Percentiles rank a stretch among this genome's conserved stretches.
These are phyloP conservation scores for Podospora tetraspora DNA, from an alignment of 495 filamentous ascomycete genomes.

Conservation along the genomic window DNA sequence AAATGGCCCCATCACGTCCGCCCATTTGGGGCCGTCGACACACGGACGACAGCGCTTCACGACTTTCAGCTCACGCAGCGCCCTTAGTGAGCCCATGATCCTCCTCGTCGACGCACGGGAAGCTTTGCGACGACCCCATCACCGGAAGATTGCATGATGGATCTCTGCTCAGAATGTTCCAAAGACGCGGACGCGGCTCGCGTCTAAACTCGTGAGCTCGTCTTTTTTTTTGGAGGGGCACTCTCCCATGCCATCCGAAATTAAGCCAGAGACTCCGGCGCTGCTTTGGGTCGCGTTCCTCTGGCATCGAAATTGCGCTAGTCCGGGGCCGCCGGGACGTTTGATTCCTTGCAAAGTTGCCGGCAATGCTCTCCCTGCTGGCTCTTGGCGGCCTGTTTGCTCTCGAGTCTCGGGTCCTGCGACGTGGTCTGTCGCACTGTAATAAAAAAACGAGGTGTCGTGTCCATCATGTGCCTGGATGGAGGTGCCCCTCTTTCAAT, in stretches of 20 bases:
- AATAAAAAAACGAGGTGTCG: neutral
- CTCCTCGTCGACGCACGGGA: neutral
- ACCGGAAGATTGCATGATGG: neutral
- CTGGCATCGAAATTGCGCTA: conserved; percentile 24
- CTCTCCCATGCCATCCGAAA: conserved; percentile 19
- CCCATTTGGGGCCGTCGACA: neutral
- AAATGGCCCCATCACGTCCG: neutral
- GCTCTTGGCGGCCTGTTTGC: conserved; percentile 19
- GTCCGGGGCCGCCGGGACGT: conserved; percentile 21
- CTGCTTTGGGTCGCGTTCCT: conserved; percentile 13
- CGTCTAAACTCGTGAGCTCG: neutral
- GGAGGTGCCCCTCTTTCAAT: neutral
- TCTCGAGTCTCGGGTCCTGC: neutral
- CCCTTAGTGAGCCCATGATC: neutral
- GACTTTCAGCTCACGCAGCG: neutral
- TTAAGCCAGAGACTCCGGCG: conserved; percentile 14
- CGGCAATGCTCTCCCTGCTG: conserved; percentile 14
- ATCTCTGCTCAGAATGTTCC: neutral
- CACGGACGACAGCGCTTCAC: neutral
- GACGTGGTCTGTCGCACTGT: neutral
- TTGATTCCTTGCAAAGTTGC: neutral
- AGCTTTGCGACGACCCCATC: neutral
- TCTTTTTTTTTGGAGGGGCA: conserved; percentile 11
- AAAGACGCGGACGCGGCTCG: neutral
- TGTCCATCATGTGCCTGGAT: too few species aligned